Evolutionary conservation across 768 basidiomycete species (phyloP).

Genomic region (Lactarius deliciosus): DNA sequence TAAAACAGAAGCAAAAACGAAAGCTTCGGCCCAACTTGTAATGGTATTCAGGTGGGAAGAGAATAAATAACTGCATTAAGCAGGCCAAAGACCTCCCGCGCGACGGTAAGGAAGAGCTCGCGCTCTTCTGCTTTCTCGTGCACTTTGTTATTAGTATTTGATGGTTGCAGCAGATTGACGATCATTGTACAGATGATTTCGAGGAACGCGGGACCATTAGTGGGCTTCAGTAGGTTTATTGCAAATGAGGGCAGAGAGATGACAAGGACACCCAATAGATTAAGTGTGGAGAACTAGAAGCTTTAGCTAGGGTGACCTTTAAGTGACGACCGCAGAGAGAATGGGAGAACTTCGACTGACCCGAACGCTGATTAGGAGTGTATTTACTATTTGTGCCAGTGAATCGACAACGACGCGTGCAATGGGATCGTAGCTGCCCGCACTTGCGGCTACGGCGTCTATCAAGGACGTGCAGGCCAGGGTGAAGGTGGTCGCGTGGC

Average conservation of each 20-base stretch:
- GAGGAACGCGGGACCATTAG: constrained; percentile 18
- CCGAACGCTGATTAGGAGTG: constrained; percentile 14
- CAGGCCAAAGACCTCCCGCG: constrained; percentile 20
- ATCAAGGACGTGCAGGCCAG: constrained; percentile 26
- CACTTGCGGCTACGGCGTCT: constrained; percentile 14
- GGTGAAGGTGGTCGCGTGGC: constrained; percentile 10
- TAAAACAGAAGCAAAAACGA: background rate
- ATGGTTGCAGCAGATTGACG: constrained; percentile 19
- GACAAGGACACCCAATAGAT: constrained; percentile 24
- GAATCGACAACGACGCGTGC: constrained; percentile 16
- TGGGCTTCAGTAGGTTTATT: constrained; percentile 12
- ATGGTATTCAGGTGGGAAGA: constrained; percentile 19
- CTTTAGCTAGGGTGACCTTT: constrained; percentile 17
- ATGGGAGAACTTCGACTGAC: constrained; percentile 10
- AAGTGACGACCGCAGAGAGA: background rate
- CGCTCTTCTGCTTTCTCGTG: constrained; percentile 3
- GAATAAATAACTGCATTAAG: constrained; percentile 25
- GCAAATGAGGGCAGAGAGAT: constrained; percentile 26
- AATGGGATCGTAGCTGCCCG: constrained; percentile 15
- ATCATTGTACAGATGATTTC: constrained; percentile 20
- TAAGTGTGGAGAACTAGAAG: constrained; percentile 21
- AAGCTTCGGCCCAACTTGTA: constrained; percentile 12
- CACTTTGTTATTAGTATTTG: constrained; percentile 13
- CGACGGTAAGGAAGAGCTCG: constrained; percentile 9
- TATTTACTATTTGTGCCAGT: constrained; percentile 22